Conservation (phyloP, 2,329 filamentous ascomycete genomes). For the Fusarium ramigenum region DNA sequence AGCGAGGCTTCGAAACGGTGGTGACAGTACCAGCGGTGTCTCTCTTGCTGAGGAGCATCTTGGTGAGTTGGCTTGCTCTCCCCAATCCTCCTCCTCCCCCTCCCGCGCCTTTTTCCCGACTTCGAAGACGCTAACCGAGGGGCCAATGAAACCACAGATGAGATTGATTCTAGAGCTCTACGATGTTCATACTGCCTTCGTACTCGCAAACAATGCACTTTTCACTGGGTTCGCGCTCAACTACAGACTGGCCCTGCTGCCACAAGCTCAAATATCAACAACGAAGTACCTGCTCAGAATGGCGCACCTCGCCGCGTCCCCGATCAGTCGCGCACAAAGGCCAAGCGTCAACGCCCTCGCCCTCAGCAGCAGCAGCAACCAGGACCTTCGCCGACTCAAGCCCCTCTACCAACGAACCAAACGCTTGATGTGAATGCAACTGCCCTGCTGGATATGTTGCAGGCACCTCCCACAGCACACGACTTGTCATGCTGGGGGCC, state of each 20-base stretch:
- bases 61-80: constrained; percentile 33
- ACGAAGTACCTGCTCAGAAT: constrained; percentile 28
- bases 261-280: constrained; percentile 17
- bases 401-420: constrained; percentile 35
- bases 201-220: constrained; percentile 43
- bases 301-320: constrained; percentile 36
- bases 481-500: constrained; percentile 42
- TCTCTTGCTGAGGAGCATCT: constrained; percentile 43
- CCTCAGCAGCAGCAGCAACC: constrained; percentile 30
- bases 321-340: constrained; percentile 40
- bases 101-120: constrained; percentile 28
- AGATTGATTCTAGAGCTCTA: constrained; percentile 42
- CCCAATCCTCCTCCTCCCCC: constrained; percentile 6
- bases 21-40: constrained; percentile 31
- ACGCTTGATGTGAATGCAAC: constrained; percentile 41
- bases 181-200: constrained; percentile 44
- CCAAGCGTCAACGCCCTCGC: constrained; percentile 42
- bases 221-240: constrained; percentile 43
- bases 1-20: constrained; percentile 36
- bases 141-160: constrained; percentile 36
- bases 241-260: constrained; percentile 39
- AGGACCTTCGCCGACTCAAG: constrained; percentile 36
- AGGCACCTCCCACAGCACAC: constrained; percentile 41
- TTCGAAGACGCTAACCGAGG: constrained; percentile 37
- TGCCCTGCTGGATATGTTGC: constrained; percentile 43